phyloP scores from a whole-genome alignment of 139 green algal genomes.

The Parachlorella kessleri region DNA sequence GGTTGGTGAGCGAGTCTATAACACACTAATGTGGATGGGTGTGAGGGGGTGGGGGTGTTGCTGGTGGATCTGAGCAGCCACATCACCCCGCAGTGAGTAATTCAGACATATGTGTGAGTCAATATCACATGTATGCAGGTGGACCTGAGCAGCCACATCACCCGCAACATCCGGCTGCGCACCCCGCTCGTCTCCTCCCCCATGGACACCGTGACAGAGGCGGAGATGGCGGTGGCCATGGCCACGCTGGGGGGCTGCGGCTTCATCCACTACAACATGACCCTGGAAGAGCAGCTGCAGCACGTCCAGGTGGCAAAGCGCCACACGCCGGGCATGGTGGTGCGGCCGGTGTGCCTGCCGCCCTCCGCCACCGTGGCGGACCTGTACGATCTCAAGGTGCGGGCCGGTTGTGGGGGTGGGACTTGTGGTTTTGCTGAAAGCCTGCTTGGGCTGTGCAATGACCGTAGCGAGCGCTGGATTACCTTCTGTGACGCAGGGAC shows the following conservation, averaged over 20 bases:
- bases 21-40: too few species aligned
- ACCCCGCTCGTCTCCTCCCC: conserved; percentile 91
- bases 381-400: conserved; percentile 66
- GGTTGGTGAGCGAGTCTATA: too few species aligned
- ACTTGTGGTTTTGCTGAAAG: too few species aligned
- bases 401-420: too few species aligned
- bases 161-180: conserved; percentile 83
- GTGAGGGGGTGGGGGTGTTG: too few species aligned
- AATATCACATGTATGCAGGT: too few species aligned
- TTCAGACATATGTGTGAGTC: too few species aligned
- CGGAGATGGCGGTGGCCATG: conserved; percentile 96
- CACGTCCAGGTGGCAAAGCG: conserved; percentile 77
- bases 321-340: conserved; percentile 74
- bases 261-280: conserved; percentile 99
- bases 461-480: too few species aligned
- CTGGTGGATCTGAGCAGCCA: too few species aligned
- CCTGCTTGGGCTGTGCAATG: too few species aligned
- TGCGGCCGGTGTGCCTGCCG: conserved; percentile 54
- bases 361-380: conserved; percentile 60
- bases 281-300: conserved; percentile 86
- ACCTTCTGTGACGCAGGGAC: too few species aligned
- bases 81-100: too few species aligned
- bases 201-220: conserved; percentile 99
- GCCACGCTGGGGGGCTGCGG: conserved; percentile 91
- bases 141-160: conserved; percentile 81